Conservation (phyloP, 1,284 basidiomycete species). For the Heterobasidion irregulare region DNA sequence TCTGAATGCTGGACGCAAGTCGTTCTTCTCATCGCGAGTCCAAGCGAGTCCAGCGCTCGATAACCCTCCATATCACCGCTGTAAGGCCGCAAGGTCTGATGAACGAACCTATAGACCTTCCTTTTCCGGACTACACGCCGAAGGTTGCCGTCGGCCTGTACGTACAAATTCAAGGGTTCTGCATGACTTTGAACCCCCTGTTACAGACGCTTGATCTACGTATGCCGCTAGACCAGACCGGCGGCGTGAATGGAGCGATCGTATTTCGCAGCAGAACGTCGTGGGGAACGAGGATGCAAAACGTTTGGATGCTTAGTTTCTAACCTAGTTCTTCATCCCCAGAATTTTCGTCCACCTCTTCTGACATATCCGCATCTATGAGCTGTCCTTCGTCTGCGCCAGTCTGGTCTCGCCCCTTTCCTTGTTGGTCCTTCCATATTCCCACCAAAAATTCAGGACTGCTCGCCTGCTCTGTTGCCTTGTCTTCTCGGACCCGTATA, state of each 20-base stretch:
- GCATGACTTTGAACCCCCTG: neutral
- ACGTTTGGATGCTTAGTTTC: too few species aligned
- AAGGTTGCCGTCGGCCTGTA: neutral
- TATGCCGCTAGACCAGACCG: too few species aligned
- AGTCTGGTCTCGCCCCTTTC: constrained; percentile 25
- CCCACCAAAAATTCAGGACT: constrained; percentile 64
- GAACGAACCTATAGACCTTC: neutral
- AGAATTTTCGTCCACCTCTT: constrained; percentile 13
- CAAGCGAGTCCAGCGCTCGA: neutral
- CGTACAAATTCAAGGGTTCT: neutral
- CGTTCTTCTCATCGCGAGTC: too few species aligned
- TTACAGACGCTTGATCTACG: neutral
- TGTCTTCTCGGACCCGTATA: constrained; percentile 75
- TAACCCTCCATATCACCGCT: neutral
- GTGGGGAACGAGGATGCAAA: too few species aligned
- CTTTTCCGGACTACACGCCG: neutral
- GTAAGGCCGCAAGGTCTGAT: neutral
- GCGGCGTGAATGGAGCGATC: too few species aligned
- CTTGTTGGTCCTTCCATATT: constrained; percentile 61
- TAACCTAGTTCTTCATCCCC: neutral
- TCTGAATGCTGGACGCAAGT: too few species aligned
- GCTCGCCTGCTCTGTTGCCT: constrained; percentile 71
- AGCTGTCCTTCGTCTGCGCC: constrained; percentile 49
- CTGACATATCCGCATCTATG: constrained; percentile 38
- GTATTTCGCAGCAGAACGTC: too few species aligned